A percentile compares a stretch with the other conserved stretches of the same genome.
Evolutionary conservation across 2,329 filamentous ascomycete species (phyloP).

Genomic region (Fusarium avenaceum): DNA sequence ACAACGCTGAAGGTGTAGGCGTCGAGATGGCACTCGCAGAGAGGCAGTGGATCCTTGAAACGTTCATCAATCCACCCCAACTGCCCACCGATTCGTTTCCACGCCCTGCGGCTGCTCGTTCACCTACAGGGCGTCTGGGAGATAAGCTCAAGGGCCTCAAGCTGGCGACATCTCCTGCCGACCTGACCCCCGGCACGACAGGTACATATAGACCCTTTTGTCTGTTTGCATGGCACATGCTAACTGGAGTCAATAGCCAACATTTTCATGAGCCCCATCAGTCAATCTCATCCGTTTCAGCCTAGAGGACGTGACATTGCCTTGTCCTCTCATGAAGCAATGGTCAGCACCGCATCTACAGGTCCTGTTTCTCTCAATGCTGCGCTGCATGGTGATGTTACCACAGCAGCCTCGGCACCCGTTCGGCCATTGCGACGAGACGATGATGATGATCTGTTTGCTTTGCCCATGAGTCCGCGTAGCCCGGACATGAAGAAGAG

Average conservation of each 20-base stretch:
- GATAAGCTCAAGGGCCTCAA: conserved; percentile 86
- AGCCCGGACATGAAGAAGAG: conserved; percentile 88
- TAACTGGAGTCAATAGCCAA: conserved; percentile 49
- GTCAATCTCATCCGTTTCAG: conserved; percentile 53
- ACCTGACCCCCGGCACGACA: conserved; percentile 67
- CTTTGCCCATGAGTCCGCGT: conserved; percentile 85
- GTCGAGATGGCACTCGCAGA: conserved; percentile 87
- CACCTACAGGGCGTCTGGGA: conserved; percentile 76
- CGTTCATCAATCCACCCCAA: conserved; percentile 66
- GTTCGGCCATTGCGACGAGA: conserved; percentile 43
- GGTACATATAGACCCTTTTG: conserved; percentile 56
- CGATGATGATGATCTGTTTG: conserved; percentile 84
- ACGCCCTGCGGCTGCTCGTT: conserved; percentile 70
- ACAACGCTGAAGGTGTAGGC: conserved; percentile 85
- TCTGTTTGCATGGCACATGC: conserved; percentile 29
- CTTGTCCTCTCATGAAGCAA: conserved; percentile 54
- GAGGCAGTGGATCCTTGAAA: conserved; percentile 85
- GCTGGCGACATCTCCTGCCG: conserved; percentile 78
- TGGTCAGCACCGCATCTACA: conserved; percentile 43
- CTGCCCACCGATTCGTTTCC: conserved; percentile 30
- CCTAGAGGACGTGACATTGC: conserved; percentile 53
- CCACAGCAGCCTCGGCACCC: conserved; percentile 33
- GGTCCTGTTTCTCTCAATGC: conserved; percentile 54
- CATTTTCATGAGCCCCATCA: conserved; percentile 53
- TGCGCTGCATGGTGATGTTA: conserved; percentile 46